phyloP scores from a whole-genome alignment of 2,329 filamentous ascomycete species.

The Penicillium sp. region DNA sequence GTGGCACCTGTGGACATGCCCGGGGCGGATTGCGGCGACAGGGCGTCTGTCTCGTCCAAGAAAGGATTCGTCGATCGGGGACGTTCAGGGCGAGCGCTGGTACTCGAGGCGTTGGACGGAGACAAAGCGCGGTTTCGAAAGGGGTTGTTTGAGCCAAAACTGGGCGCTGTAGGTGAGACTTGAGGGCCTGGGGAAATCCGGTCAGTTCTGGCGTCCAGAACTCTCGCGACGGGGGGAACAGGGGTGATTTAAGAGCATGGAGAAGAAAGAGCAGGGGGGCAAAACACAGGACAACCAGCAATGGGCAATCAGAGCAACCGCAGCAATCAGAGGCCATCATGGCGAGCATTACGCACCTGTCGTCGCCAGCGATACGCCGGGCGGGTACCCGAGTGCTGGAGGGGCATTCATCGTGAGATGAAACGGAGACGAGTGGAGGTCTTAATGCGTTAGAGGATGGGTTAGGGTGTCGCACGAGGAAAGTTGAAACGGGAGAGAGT shows the following conservation, averaged over 20 bases:
- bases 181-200: slow-evolving; percentile 25
- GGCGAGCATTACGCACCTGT: slow-evolving; percentile 33
- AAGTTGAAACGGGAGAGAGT: slow-evolving; percentile 8
- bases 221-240: neutral
- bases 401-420: slow-evolving; percentile 34
- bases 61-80: slow-evolving; percentile 63
- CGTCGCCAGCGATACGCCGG: slow-evolving; percentile 32
- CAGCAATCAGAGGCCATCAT: slow-evolving; percentile 4
- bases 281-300: slow-evolving; percentile 2
- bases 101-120: slow-evolving; percentile 33
- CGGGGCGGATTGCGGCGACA: slow-evolving; percentile 38
- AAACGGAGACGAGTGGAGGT: slow-evolving; percentile 21
- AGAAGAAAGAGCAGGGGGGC: neutral
- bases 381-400: slow-evolving; percentile 33
- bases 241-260: neutral
- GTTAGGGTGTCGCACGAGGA: slow-evolving; percentile 19
- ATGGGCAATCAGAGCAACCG: slow-evolving; percentile 7
- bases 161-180: slow-evolving; percentile 33
- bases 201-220: neutral
- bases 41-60: slow-evolving; percentile 48
- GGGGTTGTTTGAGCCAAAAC: slow-evolving; percentile 49
- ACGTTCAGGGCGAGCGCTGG: slow-evolving; percentile 40
- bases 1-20: slow-evolving; percentile 22
- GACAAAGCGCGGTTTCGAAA: slow-evolving; percentile 50
- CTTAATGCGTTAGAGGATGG: neutral